phyloP scores from a whole-genome alignment of 2,329 filamentous ascomycete genomes.

The Arthroderma sp. region DNA sequence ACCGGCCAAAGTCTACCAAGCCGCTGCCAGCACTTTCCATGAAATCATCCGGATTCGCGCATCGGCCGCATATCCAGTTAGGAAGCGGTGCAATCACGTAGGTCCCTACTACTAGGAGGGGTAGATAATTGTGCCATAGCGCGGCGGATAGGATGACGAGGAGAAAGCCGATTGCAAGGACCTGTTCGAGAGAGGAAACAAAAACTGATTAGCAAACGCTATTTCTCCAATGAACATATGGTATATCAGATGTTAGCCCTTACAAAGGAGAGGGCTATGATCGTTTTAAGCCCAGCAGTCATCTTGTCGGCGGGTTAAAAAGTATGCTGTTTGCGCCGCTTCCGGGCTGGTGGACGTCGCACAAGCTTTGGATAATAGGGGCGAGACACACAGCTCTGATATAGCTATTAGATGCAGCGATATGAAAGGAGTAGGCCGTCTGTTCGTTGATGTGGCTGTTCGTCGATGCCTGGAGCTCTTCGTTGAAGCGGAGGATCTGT shows the following conservation, averaged over 20 bases:
- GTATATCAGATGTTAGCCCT: background rate
- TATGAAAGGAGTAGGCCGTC: background rate
- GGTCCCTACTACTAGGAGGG: constrained; percentile 86
- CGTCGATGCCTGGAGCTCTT: background rate
- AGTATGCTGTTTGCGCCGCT: too few species aligned
- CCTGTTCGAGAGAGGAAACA: constrained; percentile 28
- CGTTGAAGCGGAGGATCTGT: background rate
- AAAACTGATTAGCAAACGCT: background rate
- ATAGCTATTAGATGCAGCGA: background rate
- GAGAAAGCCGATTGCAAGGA: constrained; percentile 95
- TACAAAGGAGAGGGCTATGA: constrained; percentile 96
- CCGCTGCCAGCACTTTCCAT: constrained; percentile 72
- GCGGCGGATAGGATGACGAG: constrained; percentile 97
- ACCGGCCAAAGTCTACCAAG: constrained; percentile 83
- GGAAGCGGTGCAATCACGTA: constrained; percentile 88
- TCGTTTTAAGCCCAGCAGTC: constrained; percentile 92
- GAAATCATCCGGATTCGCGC: constrained; percentile 88
- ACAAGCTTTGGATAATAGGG: too few species aligned
- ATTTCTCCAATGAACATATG: background rate
- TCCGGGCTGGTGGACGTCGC: too few species aligned
- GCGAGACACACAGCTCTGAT: too few species aligned
- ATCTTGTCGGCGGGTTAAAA: constrained; percentile 23
- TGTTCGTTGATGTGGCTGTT: background rate
- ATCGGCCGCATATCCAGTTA: constrained; percentile 89
- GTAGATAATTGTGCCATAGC: constrained; percentile 87